These are phyloP conservation scores for Globisporangium splendens DNA, from an alignment of 352 stramenopile genomes.

Conservation along the genomic window DNA sequence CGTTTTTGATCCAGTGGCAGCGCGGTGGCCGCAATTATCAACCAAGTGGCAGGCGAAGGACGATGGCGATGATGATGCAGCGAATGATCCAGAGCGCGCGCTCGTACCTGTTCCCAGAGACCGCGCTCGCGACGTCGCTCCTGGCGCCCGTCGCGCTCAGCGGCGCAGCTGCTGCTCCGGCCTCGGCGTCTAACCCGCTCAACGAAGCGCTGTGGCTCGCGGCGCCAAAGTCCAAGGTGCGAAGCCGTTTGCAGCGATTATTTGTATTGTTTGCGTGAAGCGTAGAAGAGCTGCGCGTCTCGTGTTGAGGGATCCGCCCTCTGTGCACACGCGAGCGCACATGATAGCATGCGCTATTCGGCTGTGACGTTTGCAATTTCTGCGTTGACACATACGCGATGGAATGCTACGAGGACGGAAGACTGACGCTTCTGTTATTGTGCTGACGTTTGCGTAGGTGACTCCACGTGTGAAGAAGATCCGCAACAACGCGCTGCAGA, in stretches of 20 bases:
- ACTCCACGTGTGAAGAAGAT: constrained; percentile 85
- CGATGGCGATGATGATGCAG: constrained; percentile 49
- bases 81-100: constrained; percentile 66
- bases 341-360: no score
- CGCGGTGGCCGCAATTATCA: constrained; percentile 1
- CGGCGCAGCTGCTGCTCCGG: constrained; percentile 21
- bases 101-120: constrained; percentile 50
- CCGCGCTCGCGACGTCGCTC: constrained; percentile 31
- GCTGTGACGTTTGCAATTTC: no score
- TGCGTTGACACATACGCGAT: no score
- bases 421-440: no score
- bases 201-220: constrained; percentile 77
- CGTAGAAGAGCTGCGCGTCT: neutral
- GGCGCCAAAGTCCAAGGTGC: constrained; percentile 85
- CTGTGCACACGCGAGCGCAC: no score
- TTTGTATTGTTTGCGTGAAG: neutral
- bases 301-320: no score
- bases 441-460: constrained; percentile 34
- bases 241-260: no score
- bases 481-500: constrained; percentile 84
- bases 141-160: constrained; percentile 35
- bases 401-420: neutral
- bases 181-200: constrained; percentile 46
- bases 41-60: constrained; percentile 1
- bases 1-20: constrained; percentile 9